phyloP scores from a whole-genome alignment of 148 eudicot genomes.

The Polygonum maritimum region DNA sequence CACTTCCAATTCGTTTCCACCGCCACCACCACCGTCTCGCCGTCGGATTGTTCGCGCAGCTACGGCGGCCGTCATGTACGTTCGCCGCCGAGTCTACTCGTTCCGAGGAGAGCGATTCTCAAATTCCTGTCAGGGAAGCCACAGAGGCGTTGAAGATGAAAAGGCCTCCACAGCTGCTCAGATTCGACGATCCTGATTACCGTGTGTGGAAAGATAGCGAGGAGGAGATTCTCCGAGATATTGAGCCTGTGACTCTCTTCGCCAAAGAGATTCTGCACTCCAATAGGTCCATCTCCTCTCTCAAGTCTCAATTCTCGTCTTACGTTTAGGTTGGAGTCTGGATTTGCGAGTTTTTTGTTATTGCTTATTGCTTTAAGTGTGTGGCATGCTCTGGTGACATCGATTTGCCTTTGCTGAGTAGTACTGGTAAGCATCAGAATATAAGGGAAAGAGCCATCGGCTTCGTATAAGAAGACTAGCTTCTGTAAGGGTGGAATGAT shows the following conservation, averaged over 20 bases:
- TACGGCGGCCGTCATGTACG: conserved; percentile 11
- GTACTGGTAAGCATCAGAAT: neutral
- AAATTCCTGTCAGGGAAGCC: conserved; percentile 3
- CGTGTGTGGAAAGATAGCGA: conserved; percentile 58
- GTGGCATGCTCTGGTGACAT: neutral
- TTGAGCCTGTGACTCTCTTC: conserved; percentile 44
- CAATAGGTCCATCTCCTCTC: conserved; percentile 29
- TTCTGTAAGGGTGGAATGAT: neutral
- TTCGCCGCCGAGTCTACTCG: conserved; percentile 20
- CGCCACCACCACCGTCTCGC: conserved; percentile 10
- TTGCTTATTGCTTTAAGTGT: neutral
- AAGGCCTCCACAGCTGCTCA: conserved; percentile 25
- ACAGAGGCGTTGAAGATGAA: conserved; percentile 14
- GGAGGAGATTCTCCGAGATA: conserved; percentile 44
- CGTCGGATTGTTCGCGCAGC: conserved; percentile 9
- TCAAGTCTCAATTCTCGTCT: neutral
- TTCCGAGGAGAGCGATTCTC: conserved; percentile 20
- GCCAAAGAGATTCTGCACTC: conserved; percentile 68
- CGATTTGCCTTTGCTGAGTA: neutral
- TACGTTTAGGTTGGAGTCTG: neutral
- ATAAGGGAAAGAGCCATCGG: neutral
- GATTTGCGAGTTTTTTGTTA: neutral
- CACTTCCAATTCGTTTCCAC: conserved; percentile 25
- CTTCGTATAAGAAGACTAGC: neutral
- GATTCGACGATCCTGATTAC: conserved; percentile 24